Evolutionary conservation across 225 moss, liverwort and hornwort species (phyloP), one percentile per base, ranked within the genome.

Genomic region (Polytrichum formosum): DNA sequence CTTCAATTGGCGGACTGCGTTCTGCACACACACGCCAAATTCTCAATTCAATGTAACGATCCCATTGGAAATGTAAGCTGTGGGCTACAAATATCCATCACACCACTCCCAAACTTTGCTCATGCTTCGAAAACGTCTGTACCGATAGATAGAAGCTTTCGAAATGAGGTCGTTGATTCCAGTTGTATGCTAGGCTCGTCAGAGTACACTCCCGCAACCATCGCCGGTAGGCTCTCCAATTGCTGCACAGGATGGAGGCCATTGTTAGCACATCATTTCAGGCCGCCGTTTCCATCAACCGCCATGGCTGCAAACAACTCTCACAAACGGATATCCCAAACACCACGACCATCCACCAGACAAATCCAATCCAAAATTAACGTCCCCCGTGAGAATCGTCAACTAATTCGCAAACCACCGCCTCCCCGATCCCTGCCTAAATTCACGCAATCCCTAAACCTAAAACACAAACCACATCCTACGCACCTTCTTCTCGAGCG

Each of bases 171-270:
- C 25, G 88, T 88, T n/a, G 88, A 82, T 72, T 88, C 88, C 33
- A 85, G 70, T 72, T 88, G 88, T 56, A 73, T 64, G 62, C 73
- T 31, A 55, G 77, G 75, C 58, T 88, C 88, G 19, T 88, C 85
- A 25, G 88, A 88, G 82, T 85, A 88, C 4, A 88, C 82, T 55
- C 88, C 89, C 18, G 86, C 80, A 29, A 89, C 89, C 86, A 89
- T 89, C 62, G 83, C 89, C 58, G 89, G 89, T 60, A 89, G 70
- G 70, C 89, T 86, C 85, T 89, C 89, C 83, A 89, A 79, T 70
- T 76, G 76, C 86, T 89, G 89, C 83, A 82, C 75, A 67, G 67
- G 54, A 72, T 62, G 71, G 67, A 59, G 8, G 64, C 2, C 2
- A 35, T 46, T 46, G 46, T 46, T 4, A 46, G 46, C 46, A 46